Percentiles rank a stretch among this genome's conserved stretches.
Evolutionary conservation across 2,329 filamentous ascomycete genomes (phyloP).

Genomic region (Calonectria leucothoes): DNA sequence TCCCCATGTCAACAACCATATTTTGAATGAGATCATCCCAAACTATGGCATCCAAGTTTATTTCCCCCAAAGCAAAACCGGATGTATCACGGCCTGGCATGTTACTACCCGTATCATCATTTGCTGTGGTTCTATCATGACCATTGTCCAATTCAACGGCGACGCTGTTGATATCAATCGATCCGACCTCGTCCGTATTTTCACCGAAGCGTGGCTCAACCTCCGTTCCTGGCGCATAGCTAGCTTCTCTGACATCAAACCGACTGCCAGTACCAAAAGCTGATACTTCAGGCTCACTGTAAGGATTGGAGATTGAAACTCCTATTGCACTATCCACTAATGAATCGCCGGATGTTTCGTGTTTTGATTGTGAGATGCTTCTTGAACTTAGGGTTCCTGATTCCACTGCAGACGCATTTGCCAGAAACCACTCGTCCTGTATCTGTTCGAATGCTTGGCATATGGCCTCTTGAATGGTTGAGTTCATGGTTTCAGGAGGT

Average conservation of each 20-base stretch:
- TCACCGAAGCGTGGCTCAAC: background rate
- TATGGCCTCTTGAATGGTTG: background rate
- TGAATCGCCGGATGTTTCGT: background rate
- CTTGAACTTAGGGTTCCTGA: background rate
- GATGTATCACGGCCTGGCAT: background rate
- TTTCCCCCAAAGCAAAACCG: background rate
- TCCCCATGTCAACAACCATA: background rate
- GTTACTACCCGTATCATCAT: background rate
- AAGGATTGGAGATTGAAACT: background rate
- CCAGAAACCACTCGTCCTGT: background rate
- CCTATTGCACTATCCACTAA: background rate
- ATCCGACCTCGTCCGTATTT: background rate
- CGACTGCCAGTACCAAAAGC: background rate
- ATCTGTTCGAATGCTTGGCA: background rate
- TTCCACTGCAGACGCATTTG: background rate
- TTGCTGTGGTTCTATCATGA: background rate
- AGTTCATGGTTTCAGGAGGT: background rate
- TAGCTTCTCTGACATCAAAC: background rate
- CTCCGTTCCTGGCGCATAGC: background rate
- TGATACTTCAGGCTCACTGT: background rate
- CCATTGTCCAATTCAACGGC: background rate
- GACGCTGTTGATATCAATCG: background rate
- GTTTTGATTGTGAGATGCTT: background rate
- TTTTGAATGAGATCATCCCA: background rate
- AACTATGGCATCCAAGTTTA: background rate